These are phyloP conservation scores for Suhomyces maxii DNA, from an alignment of 1,139 yeast genomes.

Conservation along the genomic window DNA sequence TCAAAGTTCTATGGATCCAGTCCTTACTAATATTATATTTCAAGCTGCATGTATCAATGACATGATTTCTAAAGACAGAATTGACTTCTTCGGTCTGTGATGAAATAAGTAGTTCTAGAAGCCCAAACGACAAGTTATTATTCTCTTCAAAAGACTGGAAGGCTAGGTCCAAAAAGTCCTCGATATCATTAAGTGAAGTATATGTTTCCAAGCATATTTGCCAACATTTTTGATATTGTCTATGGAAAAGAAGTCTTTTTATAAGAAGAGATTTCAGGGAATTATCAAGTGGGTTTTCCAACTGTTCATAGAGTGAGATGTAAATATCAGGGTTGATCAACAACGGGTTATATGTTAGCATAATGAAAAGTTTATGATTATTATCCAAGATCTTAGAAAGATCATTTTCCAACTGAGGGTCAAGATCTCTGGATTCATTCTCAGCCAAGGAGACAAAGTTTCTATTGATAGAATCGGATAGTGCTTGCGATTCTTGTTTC, in stretches of 20 bases:
- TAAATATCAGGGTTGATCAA: conserved; percentile 33
- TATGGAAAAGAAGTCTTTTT: conserved; percentile 32
- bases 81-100: conserved; percentile 15
- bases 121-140: conserved; percentile 26
- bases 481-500: conserved; percentile 13
- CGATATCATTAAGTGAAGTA: conserved; percentile 37
- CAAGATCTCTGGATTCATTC: conserved; percentile 3
- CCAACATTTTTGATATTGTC: conserved; percentile 35
- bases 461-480: conserved; percentile 8
- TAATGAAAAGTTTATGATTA: conserved; percentile 29
- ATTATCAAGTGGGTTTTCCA: conserved; percentile 22
- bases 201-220: conserved; percentile 24
- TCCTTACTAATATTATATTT: conserved; percentile 14
- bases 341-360: conserved; percentile 36
- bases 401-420: conserved; percentile 18
- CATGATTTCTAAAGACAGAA: conserved; percentile 18
- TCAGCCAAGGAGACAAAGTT: conserved; percentile 2
- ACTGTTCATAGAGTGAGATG: conserved; percentile 20
- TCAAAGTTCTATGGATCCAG: conserved; percentile 9
- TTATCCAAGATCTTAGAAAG: conserved; percentile 26
- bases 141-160: conserved; percentile 18
- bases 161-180: conserved; percentile 34
- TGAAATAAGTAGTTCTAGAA: conserved; percentile 22
- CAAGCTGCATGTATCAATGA: conserved; percentile 24
- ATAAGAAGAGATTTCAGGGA: conserved; percentile 24